Conservation (phyloP, 768 basidiomycete genomes). For the Nevesoporus exiguus region DNA sequence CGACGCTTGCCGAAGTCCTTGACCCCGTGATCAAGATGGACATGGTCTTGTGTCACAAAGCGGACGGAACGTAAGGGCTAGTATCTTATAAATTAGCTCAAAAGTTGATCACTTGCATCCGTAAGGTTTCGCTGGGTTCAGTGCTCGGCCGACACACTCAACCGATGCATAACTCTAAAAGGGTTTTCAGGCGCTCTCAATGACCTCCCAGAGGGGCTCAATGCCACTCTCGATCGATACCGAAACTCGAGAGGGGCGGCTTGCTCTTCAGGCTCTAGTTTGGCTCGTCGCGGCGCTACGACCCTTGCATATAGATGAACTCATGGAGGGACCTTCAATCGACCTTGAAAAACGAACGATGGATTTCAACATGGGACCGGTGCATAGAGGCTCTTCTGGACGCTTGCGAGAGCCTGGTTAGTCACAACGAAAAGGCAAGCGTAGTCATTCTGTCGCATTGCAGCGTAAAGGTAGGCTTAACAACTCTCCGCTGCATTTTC, state of each 20-base stretch:
- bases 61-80: not conserved
- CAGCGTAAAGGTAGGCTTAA: not conserved
- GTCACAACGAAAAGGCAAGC: not conserved
- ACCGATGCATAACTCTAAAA: not conserved
- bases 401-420: constrained; percentile 6
- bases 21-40: not conserved
- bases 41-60: not conserved
- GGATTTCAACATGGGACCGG: not conserved
- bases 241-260: not conserved
- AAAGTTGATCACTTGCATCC: too few species aligned
- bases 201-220: not conserved
- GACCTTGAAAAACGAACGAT: not conserved
- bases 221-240: not conserved
- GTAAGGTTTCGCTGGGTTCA: not conserved
- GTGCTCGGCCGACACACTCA: not conserved
- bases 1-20: not conserved
- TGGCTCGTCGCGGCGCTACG: constrained; percentile 4
- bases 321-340: constrained; percentile 3
- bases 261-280: not conserved
- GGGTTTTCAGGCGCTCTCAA: not conserved
- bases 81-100: not conserved
- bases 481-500: too few species aligned
- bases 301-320: not conserved
- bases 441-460: not conserved
- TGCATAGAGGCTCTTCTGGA: constrained; percentile 4